phyloP scores from a whole-genome alignment of 345 rosid species.

The Acer saccharum region DNA sequence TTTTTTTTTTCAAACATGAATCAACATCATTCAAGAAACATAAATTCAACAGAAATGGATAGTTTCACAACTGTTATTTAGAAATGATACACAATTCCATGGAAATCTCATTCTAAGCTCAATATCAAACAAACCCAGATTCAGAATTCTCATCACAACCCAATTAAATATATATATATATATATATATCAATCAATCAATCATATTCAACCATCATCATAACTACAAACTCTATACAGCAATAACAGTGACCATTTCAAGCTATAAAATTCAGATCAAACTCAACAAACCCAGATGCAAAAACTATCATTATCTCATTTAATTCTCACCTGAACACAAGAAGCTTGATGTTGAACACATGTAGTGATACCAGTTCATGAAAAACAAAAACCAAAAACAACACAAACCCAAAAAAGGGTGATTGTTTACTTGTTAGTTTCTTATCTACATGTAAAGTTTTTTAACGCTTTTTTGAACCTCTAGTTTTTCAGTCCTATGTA shows the following conservation, averaged over 20 bases:
- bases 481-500: too few species aligned
- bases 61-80: neutral
- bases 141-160: neutral
- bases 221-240: neutral
- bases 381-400: neutral
- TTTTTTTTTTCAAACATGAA: neutral
- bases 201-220: too few species aligned
- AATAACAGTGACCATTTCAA: neutral
- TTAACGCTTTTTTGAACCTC: neutral
- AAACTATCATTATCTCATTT: too few species aligned
- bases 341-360: neutral
- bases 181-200: too few species aligned
- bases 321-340: neutral
- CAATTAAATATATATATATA: too few species aligned
- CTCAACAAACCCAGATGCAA: neutral
- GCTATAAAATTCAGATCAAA: neutral
- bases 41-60: neutral
- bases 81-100: neutral
- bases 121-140: conserved; percentile 1
- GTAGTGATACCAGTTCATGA: neutral
- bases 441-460: neutral
- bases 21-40: too few species aligned
- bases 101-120: too few species aligned
- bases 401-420: neutral
- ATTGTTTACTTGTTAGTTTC: neutral